Conservation (phyloP, 768 basidiomycete genomes). For the Tylopilus sp. region DNA sequence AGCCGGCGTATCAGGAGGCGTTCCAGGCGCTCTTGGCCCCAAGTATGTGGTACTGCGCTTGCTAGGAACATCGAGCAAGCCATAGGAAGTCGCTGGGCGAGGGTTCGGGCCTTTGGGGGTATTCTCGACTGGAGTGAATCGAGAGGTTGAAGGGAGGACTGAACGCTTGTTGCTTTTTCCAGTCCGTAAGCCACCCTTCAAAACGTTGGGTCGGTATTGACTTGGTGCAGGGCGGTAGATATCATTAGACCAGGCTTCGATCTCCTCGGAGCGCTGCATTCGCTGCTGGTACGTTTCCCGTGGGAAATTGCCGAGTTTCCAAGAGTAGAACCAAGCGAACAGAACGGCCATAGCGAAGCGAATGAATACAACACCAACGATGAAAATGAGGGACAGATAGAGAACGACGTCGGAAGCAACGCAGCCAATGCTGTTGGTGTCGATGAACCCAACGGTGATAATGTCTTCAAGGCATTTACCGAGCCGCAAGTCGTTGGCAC, state of each 20-base stretch:
- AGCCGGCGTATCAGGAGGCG: conserved; percentile 69
- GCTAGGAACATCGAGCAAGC: conserved; percentile 60
- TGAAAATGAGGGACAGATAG: conserved; percentile 93
- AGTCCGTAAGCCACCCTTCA: conserved; percentile 58
- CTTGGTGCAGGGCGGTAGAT: conserved; percentile 93
- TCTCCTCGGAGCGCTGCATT: conserved; percentile 83
- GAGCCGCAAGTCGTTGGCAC: conserved; percentile 61
- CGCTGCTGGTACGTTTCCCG: conserved; percentile 90
- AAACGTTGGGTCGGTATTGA: conserved; percentile 84
- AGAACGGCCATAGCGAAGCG: conserved; percentile 96
- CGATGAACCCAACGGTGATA: conserved; percentile 88
- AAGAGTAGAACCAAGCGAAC: conserved; percentile 98
- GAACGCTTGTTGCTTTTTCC: conserved; percentile 51
- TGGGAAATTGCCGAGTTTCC: conserved; percentile 90
- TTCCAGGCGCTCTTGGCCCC: conserved; percentile 34
- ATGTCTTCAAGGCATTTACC: conserved; percentile 86
- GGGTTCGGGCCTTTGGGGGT: conserved; percentile 48
- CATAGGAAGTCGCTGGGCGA: conserved; percentile 62
- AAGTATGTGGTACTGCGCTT: conserved; percentile 60
- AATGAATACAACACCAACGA: conserved; percentile 93
- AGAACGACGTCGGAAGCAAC: conserved; percentile 94
- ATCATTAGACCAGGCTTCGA: conserved; percentile 95
- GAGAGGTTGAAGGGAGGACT: conserved; percentile 65
- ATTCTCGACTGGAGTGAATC: conserved; percentile 73
- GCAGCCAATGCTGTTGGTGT: conserved; percentile 92